These are phyloP conservation scores for Phytophthora syringae DNA, from an alignment of 352 stramenopile genomes.

Conservation along the genomic window DNA sequence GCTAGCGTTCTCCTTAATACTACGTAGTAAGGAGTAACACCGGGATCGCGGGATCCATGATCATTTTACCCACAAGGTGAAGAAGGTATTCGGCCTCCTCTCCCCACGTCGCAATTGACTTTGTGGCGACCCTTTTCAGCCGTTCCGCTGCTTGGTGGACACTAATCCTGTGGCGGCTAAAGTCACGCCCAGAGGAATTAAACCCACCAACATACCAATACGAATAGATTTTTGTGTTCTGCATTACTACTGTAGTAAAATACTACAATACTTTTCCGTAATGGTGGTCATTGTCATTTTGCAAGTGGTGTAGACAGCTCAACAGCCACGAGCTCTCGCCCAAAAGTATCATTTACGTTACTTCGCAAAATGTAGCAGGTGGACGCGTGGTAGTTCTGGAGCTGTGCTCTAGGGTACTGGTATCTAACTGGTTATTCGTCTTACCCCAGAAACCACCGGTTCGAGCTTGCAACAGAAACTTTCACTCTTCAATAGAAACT, in stretches of 20 bases:
- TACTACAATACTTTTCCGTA: too few relatives aligned
- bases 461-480: too few relatives aligned
- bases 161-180: conserved; percentile 55
- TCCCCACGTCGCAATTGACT: conserved; percentile 14
- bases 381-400: neutral
- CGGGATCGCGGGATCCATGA: conserved; percentile 85
- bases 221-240: conserved; percentile 6
- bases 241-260: too few relatives aligned
- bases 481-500: too few relatives aligned
- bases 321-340: too few relatives aligned
- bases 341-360: neutral
- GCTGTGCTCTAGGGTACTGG: too few relatives aligned
- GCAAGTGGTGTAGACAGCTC: too few relatives aligned
- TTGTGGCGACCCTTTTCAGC: conserved; percentile 1
- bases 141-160: conserved; percentile 47
- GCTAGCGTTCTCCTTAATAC: conserved; percentile 65
- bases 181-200: conserved; percentile 52
- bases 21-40: conserved; percentile 46
- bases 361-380: neutral
- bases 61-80: conserved; percentile 70
- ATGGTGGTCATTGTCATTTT: too few relatives aligned
- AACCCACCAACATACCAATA: conserved; percentile 36
- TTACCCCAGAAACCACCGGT: too few relatives aligned
- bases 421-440: too few relatives aligned
- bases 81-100: conserved; percentile 67